phyloP scores from a whole-genome alignment of 179 eudicot genomes.

The Heliamphora pulchella region DNA sequence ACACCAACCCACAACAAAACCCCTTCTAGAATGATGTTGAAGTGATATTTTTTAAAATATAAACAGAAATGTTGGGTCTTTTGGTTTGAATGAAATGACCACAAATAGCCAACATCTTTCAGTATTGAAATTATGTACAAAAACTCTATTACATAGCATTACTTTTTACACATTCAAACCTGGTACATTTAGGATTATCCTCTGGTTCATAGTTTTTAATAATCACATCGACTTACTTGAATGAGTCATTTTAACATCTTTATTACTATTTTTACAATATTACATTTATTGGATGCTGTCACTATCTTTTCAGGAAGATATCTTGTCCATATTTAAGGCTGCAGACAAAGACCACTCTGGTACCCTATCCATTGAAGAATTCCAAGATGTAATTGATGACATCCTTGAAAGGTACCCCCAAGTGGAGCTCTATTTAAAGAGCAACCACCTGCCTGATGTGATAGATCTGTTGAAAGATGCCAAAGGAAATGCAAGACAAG shows the following conservation, averaged over 20 bases:
- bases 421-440: conserved; percentile 62
- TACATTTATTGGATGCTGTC: background rate
- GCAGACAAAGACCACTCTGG: conserved; percentile 74
- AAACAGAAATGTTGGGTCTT: background rate
- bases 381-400: conserved; percentile 60
- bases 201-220: background rate
- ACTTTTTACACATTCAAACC: background rate
- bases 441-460: conserved; percentile 46
- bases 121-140: background rate
- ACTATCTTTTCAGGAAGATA: conserved; percentile 55
- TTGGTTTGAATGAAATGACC: background rate
- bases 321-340: conserved; percentile 59
- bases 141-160: background rate
- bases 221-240: background rate
- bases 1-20: too few relatives aligned
- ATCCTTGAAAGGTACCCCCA: conserved; percentile 71
- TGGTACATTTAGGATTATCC: background rate
- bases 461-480: conserved; percentile 49
- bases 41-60: background rate
- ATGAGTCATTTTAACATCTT: background rate
- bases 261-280: background rate
- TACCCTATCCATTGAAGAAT: conserved; percentile 56
- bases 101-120: background rate
- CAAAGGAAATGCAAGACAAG: conserved; percentile 46
- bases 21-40: background rate